phyloP scores from a whole-genome alignment of 2,329 filamentous ascomycete genomes.

The Cordyceps javanica region DNA sequence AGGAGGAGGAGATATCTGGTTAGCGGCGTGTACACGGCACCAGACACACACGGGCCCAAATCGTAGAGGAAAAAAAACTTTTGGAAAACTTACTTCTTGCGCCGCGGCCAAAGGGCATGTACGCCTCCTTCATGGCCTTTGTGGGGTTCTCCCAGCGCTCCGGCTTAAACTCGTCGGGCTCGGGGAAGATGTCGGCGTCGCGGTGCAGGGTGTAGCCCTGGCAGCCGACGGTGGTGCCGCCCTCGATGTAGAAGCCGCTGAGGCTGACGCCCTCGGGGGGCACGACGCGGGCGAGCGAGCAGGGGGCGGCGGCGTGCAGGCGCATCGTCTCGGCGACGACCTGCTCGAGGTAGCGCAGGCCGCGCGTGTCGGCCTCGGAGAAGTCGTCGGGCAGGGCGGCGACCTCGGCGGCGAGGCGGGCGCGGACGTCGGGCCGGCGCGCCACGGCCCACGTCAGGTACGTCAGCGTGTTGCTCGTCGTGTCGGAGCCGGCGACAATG shows the following conservation, averaged over 20 bases:
- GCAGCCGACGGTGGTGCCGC: constrained; percentile 32
- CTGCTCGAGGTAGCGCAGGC: constrained; percentile 34
- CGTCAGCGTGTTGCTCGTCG: constrained; percentile 43
- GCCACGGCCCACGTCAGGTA: constrained; percentile 39
- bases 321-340: constrained; percentile 41
- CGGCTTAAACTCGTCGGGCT: constrained; percentile 30
- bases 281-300: constrained; percentile 33
- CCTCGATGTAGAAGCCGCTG: constrained; percentile 32
- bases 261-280: constrained; percentile 34
- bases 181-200: constrained; percentile 31
- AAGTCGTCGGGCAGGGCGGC: constrained; percentile 24
- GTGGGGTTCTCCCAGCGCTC: constrained; percentile 32
- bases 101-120: constrained; percentile 48
- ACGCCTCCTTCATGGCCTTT: constrained; percentile 40
- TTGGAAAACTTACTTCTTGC: constrained; percentile 30
- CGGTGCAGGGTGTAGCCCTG: constrained; percentile 44
- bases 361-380: constrained; percentile 16
- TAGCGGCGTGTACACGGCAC: too few relatives aligned
- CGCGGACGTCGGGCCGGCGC: constrained; percentile 22
- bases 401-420: constrained; percentile 30
- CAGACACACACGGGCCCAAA: too few relatives aligned
- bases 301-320: constrained; percentile 34
- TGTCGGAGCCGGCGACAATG: constrained; percentile 47
- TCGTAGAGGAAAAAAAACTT: neutral
- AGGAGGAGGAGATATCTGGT: neutral